Evolutionary conservation across 2,329 filamentous ascomycete genomes (phyloP).

Genomic region (Periconia sp.): DNA sequence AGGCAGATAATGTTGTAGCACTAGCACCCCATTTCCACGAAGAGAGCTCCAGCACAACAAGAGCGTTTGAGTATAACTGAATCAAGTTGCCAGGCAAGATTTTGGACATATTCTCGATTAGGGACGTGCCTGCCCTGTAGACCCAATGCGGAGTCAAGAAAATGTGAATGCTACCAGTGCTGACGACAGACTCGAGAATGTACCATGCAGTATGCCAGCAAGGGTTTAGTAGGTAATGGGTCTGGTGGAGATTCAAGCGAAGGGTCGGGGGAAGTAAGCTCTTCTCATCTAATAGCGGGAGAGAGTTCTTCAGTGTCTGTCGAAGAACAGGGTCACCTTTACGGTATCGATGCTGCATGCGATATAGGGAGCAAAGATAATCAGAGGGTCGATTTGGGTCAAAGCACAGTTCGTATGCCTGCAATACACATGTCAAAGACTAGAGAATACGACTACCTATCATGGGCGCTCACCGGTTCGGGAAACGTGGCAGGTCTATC

Average conservation of each 20-base stretch:
- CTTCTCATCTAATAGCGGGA: conserved; percentile 30
- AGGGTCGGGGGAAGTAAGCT: conserved; percentile 28
- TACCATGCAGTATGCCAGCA: conserved; percentile 36
- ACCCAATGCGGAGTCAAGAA: conserved; percentile 41
- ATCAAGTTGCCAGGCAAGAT: conserved; percentile 35
- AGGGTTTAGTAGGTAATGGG: conserved; percentile 35
- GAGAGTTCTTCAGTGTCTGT: conserved; percentile 21
- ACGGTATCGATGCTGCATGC: conserved; percentile 38
- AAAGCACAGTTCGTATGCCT: conserved; percentile 34
- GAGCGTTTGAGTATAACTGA: conserved; percentile 38
- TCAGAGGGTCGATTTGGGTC: conserved; percentile 29
- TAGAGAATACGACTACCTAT: not conserved
- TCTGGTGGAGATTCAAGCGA: conserved; percentile 33
- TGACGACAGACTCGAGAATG: conserved; percentile 34
- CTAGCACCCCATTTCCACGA: conserved; percentile 38
- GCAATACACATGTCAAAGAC: conserved; percentile 8
- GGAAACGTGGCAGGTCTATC: conserved; percentile 39
- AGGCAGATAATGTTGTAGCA: conserved; percentile 28
- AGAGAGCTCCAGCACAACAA: conserved; percentile 36
- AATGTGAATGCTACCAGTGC: conserved; percentile 30
- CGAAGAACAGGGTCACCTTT: conserved; percentile 28
- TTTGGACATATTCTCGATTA: conserved; percentile 34
- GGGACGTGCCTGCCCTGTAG: conserved; percentile 32
- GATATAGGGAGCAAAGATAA: conserved; percentile 38
- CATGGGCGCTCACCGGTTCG: conserved; percentile 28